These are phyloP conservation scores for Fusarium coicis DNA, from an alignment of 2,329 filamentous ascomycete genomes.

Conservation along the genomic window DNA sequence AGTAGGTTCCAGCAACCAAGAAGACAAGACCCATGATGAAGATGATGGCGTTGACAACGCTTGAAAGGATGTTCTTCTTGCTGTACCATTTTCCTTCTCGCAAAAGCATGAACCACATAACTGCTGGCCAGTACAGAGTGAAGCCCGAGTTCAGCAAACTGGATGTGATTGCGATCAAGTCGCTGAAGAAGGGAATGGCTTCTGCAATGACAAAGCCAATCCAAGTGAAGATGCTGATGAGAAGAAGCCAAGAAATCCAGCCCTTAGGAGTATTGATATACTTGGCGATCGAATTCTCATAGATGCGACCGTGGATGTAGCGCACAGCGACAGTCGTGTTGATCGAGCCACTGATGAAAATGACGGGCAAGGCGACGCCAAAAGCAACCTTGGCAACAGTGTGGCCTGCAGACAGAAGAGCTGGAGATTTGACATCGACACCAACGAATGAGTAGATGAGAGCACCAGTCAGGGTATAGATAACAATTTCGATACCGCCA, in stretches of 20 bases:
- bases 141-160: constrained; percentile 57
- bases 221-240: constrained; percentile 65
- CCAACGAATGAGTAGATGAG: constrained; percentile 76
- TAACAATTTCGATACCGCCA: constrained; percentile 66
- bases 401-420: constrained; percentile 68
- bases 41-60: constrained; percentile 29
- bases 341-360: constrained; percentile 75
- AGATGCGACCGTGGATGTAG: constrained; percentile 50
- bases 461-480: constrained; percentile 72
- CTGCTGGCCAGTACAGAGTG: constrained; percentile 53
- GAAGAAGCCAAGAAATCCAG: constrained; percentile 64
- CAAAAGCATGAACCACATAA: constrained; percentile 54
- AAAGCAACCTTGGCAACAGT: constrained; percentile 54
- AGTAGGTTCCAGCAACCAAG: constrained; percentile 32
- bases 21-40: constrained; percentile 32
- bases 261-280: constrained; percentile 43
- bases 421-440: constrained; percentile 68
- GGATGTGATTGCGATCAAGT: constrained; percentile 65
- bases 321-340: constrained; percentile 57
- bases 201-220: constrained; percentile 63
- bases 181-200: constrained; percentile 76
- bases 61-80: constrained; percentile 22
- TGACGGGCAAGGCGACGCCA: constrained; percentile 70
- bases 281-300: constrained; percentile 34
- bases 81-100: constrained; percentile 39